Base-by-base conservation (phyloP, 345 rosid species). In the Hibiscus trionum region DNA sequence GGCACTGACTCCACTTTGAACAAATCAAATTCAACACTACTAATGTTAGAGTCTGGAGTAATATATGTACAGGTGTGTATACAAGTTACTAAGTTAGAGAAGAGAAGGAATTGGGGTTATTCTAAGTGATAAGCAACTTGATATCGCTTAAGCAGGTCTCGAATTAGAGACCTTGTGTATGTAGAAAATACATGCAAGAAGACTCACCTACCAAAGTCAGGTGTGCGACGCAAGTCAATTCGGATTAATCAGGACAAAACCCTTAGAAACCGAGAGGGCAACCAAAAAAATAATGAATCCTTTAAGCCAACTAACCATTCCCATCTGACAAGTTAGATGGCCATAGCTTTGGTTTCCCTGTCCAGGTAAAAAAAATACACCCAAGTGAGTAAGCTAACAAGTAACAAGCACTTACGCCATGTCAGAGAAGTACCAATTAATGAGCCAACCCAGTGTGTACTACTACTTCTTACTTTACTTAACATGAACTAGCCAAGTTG, bases 351-450 rank as follows among this genome's bases (percentile, higher is more conserved):
- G 46, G 11, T 42, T 42, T 42, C 46, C 46, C 46, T 42, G 46
- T 42, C 46, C 46, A 8, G 46, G 61, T 33, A 67, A 53, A 10
- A 50, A 53, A 53, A 8, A 42, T 42, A 42, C 46, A 42, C 46
- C 24, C 44, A 31, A 31, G 47, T 29, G 49, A 53, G 61, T 33
- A 37, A 37, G 7, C 42, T 37, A 17, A 67, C 39, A 29, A 69
- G n/a, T 35, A 17, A 67, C 39, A 29, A 69, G 17, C 26, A 53
- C 17, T 69, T 53, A 69, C 17, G 17, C 62, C 49, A 52, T 10
- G 72, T 31, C 49, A 69, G 46, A n/a, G 61, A 69, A 5, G 72
- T 53, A 53, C 46, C 44, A 31, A 53, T 24, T 66, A 44, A 46
- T 68, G 44, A 68, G 8, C 27, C 14, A 16, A 68, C 24, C 27